Percentiles rank a stretch among this genome's conserved stretches.
phyloP scores from a whole-genome alignment of 2,329 filamentous ascomycete genomes.

The Cryphonectria radicalis region DNA sequence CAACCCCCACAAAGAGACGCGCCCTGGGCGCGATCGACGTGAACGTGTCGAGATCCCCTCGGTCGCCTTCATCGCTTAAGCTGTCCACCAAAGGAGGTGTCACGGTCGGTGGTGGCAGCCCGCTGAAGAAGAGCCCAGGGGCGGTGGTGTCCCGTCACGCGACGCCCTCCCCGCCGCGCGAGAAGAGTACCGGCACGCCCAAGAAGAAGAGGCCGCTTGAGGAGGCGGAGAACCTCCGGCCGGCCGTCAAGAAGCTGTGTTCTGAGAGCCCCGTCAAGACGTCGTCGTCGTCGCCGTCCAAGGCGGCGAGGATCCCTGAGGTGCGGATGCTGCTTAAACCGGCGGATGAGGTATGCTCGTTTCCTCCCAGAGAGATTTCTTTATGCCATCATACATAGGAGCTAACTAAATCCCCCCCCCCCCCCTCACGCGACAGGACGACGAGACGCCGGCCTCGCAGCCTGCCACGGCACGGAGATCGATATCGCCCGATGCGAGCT shows the following conservation, averaged over 20 bases:
- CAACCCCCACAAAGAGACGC: slow-evolving; percentile 52
- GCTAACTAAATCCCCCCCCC: not conserved
- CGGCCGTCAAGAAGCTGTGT: slow-evolving; percentile 33
- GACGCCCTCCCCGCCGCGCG: slow-evolving; percentile 23
- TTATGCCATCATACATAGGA: too few relatives aligned
- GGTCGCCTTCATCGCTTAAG: slow-evolving; percentile 32
- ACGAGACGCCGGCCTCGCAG: slow-evolving; percentile 22
- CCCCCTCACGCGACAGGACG: slow-evolving; percentile 15
- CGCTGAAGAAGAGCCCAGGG: slow-evolving; percentile 22
- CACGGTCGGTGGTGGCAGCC: slow-evolving; percentile 14
- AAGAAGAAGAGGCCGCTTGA: slow-evolving; percentile 28
- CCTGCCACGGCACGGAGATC: slow-evolving; percentile 32
- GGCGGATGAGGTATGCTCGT: slow-evolving; percentile 18
- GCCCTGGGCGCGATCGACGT: slow-evolving; percentile 52
- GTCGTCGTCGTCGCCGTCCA: not conserved
- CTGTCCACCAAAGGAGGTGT: slow-evolving; percentile 10
- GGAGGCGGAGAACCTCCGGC: slow-evolving; percentile 4
- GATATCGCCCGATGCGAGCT: slow-evolving; percentile 49
- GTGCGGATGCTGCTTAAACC: not conserved
- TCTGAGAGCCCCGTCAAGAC: slow-evolving; percentile 26
- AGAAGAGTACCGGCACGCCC: slow-evolving; percentile 10
- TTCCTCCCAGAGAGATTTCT: not conserved
- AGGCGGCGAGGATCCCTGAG: not conserved
- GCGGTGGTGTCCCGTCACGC: slow-evolving; percentile 15
- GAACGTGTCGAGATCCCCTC: slow-evolving; percentile 40